Evolutionary conservation across 2,329 filamentous ascomycete species (phyloP).

Genomic region (Helicocarpus griseus): DNA sequence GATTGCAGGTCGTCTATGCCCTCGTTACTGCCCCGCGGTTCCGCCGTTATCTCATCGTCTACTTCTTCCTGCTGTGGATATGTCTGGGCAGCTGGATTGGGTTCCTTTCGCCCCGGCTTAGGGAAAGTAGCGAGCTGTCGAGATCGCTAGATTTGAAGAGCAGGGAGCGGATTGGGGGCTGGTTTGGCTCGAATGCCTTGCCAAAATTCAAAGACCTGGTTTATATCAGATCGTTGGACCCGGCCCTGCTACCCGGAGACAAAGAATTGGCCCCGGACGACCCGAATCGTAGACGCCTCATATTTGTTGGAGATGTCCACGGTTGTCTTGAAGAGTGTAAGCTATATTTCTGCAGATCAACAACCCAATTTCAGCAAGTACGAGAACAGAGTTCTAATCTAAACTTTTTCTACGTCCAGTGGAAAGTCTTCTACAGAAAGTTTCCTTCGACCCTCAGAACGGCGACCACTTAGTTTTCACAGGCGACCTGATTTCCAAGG

Average conservation of each 20-base stretch:
- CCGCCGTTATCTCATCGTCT: constrained; percentile 30
- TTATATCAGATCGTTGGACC: constrained; percentile 41
- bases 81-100: constrained; percentile 26
- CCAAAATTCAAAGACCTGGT: constrained; percentile 42
- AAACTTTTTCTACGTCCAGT: constrained; percentile 24
- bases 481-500: constrained; percentile 77
- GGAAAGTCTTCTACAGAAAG: constrained; percentile 53
- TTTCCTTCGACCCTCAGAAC: constrained; percentile 48
- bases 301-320: constrained; percentile 88
- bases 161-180: constrained; percentile 21
- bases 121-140: constrained; percentile 23
- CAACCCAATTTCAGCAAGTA: too few relatives aligned
- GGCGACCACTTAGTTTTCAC: constrained; percentile 66
- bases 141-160: constrained; percentile 23
- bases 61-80: constrained; percentile 23
- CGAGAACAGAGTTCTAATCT: constrained; percentile 2
- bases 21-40: constrained; percentile 32
- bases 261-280: constrained; percentile 18
- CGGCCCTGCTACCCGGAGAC: constrained; percentile 35
- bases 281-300: constrained; percentile 47
- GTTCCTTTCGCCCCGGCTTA: constrained; percentile 22
- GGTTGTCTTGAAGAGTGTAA: constrained; percentile 63
- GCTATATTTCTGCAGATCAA: neutral
- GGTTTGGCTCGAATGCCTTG: constrained; percentile 40
- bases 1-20: constrained; percentile 18